phyloP scores from a whole-genome alignment of 2,329 filamentous ascomycete species.

The Sclerotinia minor region DNA sequence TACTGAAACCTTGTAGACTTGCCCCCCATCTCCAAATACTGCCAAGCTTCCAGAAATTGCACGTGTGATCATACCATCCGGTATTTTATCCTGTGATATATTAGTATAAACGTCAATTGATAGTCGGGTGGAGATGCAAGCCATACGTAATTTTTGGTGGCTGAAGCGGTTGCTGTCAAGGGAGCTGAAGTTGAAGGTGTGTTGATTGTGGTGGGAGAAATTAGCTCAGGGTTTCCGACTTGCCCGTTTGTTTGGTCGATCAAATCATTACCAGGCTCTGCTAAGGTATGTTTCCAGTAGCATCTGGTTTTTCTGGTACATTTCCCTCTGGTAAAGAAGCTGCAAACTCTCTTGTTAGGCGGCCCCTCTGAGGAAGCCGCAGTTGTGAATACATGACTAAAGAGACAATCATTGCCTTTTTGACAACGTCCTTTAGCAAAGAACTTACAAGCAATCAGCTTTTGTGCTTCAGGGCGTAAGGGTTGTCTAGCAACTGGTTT shows the following conservation, averaged over 20 bases:
- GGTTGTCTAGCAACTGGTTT: neutral
- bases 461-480: neutral
- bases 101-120: neutral
- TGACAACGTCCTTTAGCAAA: neutral
- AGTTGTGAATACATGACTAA: neutral
- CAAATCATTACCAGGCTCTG: too few species aligned
- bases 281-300: neutral
- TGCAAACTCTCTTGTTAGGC: neutral
- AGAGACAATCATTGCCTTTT: neutral
- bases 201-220: neutral
- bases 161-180: too few species aligned
- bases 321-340: neutral
- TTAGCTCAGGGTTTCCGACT: neutral
- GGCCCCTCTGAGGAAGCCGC: neutral
- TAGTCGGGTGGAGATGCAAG: too few species aligned
- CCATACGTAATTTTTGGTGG: neutral
- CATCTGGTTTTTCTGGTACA: neutral
- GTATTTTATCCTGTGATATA: neutral
- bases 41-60: conserved; percentile 32
- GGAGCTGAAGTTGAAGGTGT: neutral
- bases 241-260: neutral
- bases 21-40: conserved; percentile 32
- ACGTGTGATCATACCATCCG: conserved; percentile 26
- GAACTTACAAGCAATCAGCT: neutral
- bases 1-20: conserved; percentile 35